Conservation (phyloP, 352 stramenopile species). For the Thraustotheca clavata region DNA sequence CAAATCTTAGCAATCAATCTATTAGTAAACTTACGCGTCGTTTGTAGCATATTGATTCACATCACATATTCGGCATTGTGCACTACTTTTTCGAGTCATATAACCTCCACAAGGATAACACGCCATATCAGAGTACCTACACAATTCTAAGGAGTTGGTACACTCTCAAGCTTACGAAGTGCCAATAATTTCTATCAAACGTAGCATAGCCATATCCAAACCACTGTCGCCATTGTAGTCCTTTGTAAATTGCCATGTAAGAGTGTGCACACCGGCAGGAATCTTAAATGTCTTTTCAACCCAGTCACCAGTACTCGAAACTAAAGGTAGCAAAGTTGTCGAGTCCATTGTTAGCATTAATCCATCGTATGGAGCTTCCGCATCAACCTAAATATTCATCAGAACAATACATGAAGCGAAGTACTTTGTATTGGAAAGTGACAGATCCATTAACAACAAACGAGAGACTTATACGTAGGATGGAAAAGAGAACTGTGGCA, state of each 20-base stretch:
- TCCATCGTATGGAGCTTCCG: slow-evolving; percentile 63
- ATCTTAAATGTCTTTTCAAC: slow-evolving; percentile 51
- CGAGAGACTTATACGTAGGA: slow-evolving; percentile 57
- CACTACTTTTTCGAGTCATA: slow-evolving; percentile 66
- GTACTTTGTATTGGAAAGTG: slow-evolving; percentile 67
- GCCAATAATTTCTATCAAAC: slow-evolving; percentile 75
- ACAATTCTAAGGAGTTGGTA: background rate
- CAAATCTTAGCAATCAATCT: slow-evolving; percentile 32
- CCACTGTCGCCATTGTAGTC: slow-evolving; percentile 61
- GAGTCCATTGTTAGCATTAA: slow-evolving; percentile 70
- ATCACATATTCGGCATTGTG: slow-evolving; percentile 71
- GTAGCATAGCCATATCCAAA: slow-evolving; percentile 57
- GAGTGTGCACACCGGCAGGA: slow-evolving; percentile 45
- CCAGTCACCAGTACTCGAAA: slow-evolving; percentile 66
- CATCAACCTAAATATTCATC: slow-evolving; percentile 26
- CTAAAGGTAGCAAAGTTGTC: slow-evolving; percentile 34
- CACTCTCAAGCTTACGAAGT: slow-evolving; percentile 32
- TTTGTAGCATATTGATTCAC: slow-evolving; percentile 59
- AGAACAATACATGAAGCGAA: background rate
- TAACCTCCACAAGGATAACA: slow-evolving; percentile 69
- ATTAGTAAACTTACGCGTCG: background rate
- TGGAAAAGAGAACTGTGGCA: slow-evolving; percentile 60
- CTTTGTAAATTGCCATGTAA: slow-evolving; percentile 78
- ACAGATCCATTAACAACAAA: slow-evolving; percentile 64
- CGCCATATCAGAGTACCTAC: slow-evolving; percentile 41